Evolutionary conservation across 345 rosid species (phyloP).

Genomic region (Pistacia integerrima): DNA sequence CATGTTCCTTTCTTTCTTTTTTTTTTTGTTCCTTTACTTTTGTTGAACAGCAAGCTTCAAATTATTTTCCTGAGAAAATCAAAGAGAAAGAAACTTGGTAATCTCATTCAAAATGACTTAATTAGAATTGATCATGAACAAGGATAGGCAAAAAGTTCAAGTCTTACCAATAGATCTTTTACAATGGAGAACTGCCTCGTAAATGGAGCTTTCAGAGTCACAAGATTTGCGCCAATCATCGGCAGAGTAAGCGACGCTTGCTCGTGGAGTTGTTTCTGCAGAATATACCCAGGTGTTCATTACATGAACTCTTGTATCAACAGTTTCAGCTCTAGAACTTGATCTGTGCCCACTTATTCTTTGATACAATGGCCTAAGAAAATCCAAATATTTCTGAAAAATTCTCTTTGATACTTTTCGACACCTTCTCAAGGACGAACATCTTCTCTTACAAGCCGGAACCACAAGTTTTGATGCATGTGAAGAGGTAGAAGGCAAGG

Average conservation of each 20-base stretch:
- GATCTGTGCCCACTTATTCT: constrained; percentile 52
- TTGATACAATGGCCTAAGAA: constrained; percentile 66
- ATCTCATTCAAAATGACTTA: background rate
- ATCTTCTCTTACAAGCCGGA: constrained; percentile 30
- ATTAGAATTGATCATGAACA: background rate
- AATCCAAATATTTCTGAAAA: constrained; percentile 67
- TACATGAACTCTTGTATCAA: constrained; percentile 31
- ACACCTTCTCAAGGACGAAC: constrained; percentile 50
- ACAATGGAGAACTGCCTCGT: constrained; percentile 97
- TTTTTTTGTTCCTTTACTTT: background rate
- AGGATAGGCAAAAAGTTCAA: background rate
- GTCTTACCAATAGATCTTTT: constrained; percentile 74
- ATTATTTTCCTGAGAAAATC: constrained; percentile 43
- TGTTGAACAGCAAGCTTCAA: constrained; percentile 13
- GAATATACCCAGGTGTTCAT: constrained; percentile 54
- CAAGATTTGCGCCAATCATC: constrained; percentile 78
- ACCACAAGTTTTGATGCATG: constrained; percentile 27
- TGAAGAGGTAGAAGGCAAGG: constrained; percentile 28
- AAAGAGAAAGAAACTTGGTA: constrained; percentile 15
- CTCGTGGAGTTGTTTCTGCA: constrained; percentile 66
- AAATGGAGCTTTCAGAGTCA: constrained; percentile 86
- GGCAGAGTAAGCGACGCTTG: constrained; percentile 58
- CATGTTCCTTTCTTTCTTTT: constrained; percentile 15
- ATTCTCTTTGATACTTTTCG: constrained; percentile 56
- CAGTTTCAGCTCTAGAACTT: constrained; percentile 38